Conservation (phyloP, 2,329 filamentous ascomycete species). For the Botrytis squamosa region DNA sequence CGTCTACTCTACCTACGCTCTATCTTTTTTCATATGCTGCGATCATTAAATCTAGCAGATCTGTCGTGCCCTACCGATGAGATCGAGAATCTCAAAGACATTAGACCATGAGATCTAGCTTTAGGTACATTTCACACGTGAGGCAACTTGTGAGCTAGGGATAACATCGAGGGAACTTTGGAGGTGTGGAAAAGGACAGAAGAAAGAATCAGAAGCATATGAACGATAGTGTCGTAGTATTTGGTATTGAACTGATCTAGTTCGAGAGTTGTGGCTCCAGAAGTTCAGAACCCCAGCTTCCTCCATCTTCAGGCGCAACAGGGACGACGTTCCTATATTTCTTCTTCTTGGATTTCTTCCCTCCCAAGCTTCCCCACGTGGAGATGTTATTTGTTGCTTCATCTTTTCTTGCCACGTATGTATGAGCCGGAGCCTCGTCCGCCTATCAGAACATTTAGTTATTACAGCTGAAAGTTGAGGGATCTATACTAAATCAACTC, state of each 20-base stretch:
- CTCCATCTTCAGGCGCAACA: too few species aligned
- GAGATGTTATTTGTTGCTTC: background rate
- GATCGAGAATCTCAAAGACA: background rate
- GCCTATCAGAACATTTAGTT: background rate
- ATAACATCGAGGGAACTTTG: background rate
- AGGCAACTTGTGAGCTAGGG: background rate
- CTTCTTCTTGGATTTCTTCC: background rate
- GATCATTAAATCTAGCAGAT: background rate
- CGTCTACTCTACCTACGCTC: background rate
- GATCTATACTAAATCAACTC: background rate
- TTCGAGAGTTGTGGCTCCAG: background rate
- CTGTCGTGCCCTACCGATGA: background rate
- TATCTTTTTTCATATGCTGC: background rate
- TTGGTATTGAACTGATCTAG: background rate
- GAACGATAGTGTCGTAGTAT: background rate
- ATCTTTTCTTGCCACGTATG: background rate
- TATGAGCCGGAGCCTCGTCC: background rate
- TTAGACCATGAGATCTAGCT: background rate
- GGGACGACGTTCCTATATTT: background rate
- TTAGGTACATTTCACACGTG: background rate
- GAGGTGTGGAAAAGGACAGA: background rate
- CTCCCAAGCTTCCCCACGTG: too few species aligned
- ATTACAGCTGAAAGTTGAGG: background rate
- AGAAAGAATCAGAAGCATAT: too few species aligned
- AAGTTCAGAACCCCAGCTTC: too few species aligned